phyloP scores from a whole-genome alignment of 2,329 filamentous ascomycete species.

The Xylariaceae sp. region DNA sequence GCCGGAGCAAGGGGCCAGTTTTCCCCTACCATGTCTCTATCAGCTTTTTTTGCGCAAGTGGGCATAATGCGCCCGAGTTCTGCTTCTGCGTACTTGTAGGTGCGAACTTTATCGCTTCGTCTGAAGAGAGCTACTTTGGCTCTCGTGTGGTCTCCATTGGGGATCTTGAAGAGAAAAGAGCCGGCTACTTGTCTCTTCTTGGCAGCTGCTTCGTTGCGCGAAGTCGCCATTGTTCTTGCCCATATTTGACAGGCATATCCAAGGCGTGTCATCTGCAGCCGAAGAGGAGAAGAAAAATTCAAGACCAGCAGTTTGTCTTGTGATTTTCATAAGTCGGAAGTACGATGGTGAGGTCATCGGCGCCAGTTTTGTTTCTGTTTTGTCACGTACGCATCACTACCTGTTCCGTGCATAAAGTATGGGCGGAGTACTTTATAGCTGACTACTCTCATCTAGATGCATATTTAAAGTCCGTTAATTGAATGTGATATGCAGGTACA shows the following conservation, averaged over 20 bases:
- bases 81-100: slow-evolving; percentile 48
- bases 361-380: too few relatives aligned
- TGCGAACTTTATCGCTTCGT: slow-evolving; percentile 52
- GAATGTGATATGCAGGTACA: background rate
- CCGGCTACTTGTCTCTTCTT: slow-evolving; percentile 41
- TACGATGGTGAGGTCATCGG: background rate
- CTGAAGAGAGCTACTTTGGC: slow-evolving; percentile 56
- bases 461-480: background rate
- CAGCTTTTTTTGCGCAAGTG: background rate
- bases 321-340: background rate
- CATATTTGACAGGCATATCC: background rate
- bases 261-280: background rate
- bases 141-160: slow-evolving; percentile 30
- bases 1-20: slow-evolving; percentile 58
- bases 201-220: slow-evolving; percentile 5
- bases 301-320: background rate
- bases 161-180: slow-evolving; percentile 46
- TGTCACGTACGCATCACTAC: too few relatives aligned
- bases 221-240: slow-evolving; percentile 12
- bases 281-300: background rate
- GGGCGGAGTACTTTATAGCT: background rate
- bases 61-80: background rate
- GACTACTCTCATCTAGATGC: background rate
- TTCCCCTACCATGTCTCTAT: slow-evolving; percentile 36
- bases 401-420: too few relatives aligned